Conservation (phyloP, 371 early-diverging fungal genomes). For the Rhizopus sp. region DNA sequence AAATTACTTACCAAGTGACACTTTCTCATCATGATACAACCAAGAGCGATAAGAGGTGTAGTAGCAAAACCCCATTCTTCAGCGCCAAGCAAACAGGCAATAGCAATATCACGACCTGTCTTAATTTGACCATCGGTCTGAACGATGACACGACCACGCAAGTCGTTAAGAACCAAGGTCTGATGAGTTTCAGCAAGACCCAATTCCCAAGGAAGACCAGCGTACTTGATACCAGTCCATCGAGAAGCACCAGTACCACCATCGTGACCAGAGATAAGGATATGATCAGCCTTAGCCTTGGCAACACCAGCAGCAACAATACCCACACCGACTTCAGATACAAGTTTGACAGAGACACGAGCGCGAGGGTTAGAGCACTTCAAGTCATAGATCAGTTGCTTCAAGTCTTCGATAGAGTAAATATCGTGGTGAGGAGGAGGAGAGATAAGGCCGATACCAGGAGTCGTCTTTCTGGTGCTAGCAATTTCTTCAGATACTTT, state of each 20-base stretch:
- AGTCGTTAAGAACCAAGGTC: constrained; percentile 92
- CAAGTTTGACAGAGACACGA: constrained; percentile 94
- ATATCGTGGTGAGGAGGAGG: constrained; percentile 99
- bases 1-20: constrained; percentile 45
- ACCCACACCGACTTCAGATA: constrained; percentile 96
- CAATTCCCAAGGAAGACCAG: constrained; percentile 97
- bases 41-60: constrained; percentile 95
- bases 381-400: constrained; percentile 96
- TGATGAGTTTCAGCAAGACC: constrained; percentile 97
- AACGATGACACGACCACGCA: constrained; percentile 92
- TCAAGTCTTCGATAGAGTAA: constrained; percentile 96
- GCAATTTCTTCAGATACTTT: constrained; percentile 93
- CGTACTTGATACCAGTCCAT: constrained; percentile 98
- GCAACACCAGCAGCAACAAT: constrained; percentile 96
- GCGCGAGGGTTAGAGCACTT: constrained; percentile 91
- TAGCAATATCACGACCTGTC: constrained; percentile 94
- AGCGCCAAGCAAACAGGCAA: constrained; percentile 95
- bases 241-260: constrained; percentile 98
- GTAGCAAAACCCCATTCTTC: constrained; percentile 99
- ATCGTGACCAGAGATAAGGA: constrained; percentile 94
- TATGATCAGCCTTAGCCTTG: constrained; percentile 96
- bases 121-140: constrained; percentile 98
- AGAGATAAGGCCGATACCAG: constrained; percentile 93
- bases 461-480: constrained; percentile 91
- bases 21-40: constrained; percentile 95